A percentile compares a stretch with the other conserved stretches of the same genome.
Conservation (phyloP, 2,329 filamentous ascomycete genomes). For the Nothopassalora personata region DNA sequence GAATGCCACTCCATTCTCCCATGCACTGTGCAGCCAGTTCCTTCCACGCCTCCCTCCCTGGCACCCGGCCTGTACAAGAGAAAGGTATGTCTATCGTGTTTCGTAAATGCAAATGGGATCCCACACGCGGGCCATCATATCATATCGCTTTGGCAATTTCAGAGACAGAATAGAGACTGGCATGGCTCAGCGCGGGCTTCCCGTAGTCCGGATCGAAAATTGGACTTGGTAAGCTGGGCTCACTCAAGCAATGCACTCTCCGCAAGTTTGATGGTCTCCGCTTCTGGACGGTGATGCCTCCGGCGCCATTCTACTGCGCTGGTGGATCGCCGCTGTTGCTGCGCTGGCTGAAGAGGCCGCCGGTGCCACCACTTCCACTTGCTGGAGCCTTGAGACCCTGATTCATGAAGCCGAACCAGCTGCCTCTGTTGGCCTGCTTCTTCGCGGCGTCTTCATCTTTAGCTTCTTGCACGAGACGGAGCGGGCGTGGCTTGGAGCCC, state of each 20-base stretch:
- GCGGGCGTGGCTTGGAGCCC: constrained; percentile 69
- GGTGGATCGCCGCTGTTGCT: constrained; percentile 6
- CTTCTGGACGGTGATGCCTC: background rate
- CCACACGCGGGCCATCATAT: too few species aligned
- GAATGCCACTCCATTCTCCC: too few species aligned
- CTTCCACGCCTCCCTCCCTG: background rate
- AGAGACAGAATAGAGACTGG: too few species aligned
- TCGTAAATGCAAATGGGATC: background rate
- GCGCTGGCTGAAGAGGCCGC: background rate
- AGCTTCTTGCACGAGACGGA: constrained; percentile 79
- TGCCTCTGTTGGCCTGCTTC: constrained; percentile 42
- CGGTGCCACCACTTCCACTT: background rate
- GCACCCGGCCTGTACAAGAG: background rate
- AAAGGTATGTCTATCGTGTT: background rate
- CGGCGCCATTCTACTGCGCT: constrained; percentile 2
- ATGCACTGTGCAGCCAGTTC: background rate
- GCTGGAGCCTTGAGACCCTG: constrained; percentile 20
- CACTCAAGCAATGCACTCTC: background rate
- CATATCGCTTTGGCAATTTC: too few species aligned
- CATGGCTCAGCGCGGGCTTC: too few species aligned
- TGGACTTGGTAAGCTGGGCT: background rate
- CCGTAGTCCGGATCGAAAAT: background rate
- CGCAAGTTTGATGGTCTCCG: background rate
- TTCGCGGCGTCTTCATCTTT: constrained; percentile 37
- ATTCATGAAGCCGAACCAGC: constrained; percentile 47